Base-by-base conservation (phyloP, 73 alveolate species). In the Blepharisma stoltei region DNA sequence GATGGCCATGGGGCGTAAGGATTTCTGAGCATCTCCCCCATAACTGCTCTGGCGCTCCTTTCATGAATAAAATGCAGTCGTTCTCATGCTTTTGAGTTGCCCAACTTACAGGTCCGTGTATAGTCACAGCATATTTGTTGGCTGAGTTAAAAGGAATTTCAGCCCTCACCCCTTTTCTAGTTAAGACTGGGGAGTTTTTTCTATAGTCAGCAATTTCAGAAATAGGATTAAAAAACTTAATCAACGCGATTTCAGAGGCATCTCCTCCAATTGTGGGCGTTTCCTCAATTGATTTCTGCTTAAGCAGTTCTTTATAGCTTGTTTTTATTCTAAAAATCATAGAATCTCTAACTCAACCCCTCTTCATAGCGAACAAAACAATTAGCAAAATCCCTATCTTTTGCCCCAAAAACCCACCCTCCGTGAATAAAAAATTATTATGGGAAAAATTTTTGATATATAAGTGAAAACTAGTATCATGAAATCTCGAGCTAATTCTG, bases 211-310 rank as follows among this genome's bases (percentile, higher is more conserved):
- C 76, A 25, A 94, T 68, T 32, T 85, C 92, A 38, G 81, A 76
- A 50, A 94, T 90, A 0, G 96, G 95, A 54, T 95, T 87, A 53
- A 93, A 83, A 89, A 95, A 95, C 78, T 92, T 95, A 54, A 95
- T 90, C 21, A 95, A 81, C 45, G 98, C 99, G 66, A 91, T 80
- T 80, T 95, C 99, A 70, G 95, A 86, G 7, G 97, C 98, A 90
- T 90, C 97, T 6, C 98, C 97, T 20, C 71, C 79, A 38, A 95
- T 88, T 65, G 83, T 81, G 69, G 95, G 92, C 73, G 81, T 53
- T 11, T 43, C 14, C 27, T 69, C 27, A 44, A 44, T 43, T 1
- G 32, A 14, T 5, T 69, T 11, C 11, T n/a, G 14, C 38, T 18
- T n/a, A 7, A 69, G 27, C 5, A 7, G 11, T 44, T 43, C 23